phyloP scores from a whole-genome alignment of 179 eudicot genomes.

The Gypsophila paniculata region DNA sequence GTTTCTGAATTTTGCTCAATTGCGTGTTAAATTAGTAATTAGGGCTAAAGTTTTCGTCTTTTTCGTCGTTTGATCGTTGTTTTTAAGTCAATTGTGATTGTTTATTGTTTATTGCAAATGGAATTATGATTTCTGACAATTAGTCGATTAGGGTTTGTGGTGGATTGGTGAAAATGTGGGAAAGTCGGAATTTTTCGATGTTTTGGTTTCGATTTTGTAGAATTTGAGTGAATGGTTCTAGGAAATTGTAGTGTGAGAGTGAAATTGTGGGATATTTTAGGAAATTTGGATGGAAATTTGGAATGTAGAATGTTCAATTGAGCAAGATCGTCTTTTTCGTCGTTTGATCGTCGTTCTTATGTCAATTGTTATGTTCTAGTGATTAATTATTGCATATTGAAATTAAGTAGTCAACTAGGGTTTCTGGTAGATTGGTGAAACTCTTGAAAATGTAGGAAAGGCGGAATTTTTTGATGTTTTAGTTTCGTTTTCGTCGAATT shows the following conservation, averaged over 20 bases:
- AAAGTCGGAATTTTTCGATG: neutral
- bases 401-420: too few species aligned
- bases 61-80: neutral
- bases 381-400: too few species aligned
- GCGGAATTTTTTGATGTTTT: too few species aligned
- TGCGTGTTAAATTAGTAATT: neutral
- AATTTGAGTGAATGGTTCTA: neutral
- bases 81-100: neutral
- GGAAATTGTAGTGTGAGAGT: neutral
- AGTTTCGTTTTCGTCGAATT: too few species aligned
- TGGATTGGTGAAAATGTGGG: neutral
- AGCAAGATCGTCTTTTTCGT: too few species aligned
- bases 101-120: neutral
- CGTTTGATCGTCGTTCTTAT: too few species aligned
- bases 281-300: neutral
- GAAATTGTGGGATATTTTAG: neutral
- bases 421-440: too few species aligned
- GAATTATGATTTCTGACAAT: neutral
- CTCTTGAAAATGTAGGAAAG: too few species aligned
- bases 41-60: constrained; percentile 6
- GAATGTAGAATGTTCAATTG: too few species aligned
- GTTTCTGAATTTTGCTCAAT: constrained; percentile 10
- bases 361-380: too few species aligned
- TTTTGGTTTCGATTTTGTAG: neutral
- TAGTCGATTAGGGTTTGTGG: neutral